phyloP scores from a whole-genome alignment of 2,329 filamentous ascomycete species.

The Alternaria sp. region DNA sequence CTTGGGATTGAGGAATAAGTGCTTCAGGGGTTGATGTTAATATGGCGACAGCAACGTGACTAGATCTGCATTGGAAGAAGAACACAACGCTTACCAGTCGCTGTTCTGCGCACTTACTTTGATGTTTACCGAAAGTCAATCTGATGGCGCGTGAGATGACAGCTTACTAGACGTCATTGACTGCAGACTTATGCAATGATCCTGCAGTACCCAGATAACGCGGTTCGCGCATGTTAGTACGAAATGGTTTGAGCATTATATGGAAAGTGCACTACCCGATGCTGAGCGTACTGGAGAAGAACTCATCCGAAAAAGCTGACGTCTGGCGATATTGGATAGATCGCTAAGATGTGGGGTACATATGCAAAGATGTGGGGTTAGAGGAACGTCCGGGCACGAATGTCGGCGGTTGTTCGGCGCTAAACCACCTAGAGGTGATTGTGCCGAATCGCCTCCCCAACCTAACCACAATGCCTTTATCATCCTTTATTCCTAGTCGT shows the following conservation, averaged over 20 bases:
- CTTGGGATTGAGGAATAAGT: neutral
- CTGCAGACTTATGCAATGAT: neutral
- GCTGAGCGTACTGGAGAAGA: neutral
- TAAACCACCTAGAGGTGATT: neutral
- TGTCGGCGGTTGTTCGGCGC: constrained; percentile 5
- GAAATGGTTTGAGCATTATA: neutral
- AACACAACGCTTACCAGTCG: constrained; percentile 3
- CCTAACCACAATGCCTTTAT: constrained; percentile 2
- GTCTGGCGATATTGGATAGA: neutral
- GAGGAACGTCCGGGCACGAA: neutral
- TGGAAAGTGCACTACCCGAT: constrained; percentile 6
- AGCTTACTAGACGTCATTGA: neutral
- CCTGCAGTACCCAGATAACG: constrained; percentile 2
- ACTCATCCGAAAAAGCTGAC: neutral
- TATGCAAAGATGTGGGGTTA: constrained; percentile 8
- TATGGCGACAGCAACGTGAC: neutral
- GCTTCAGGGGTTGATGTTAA: neutral
- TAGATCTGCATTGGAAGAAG: neutral
- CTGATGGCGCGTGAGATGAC: constrained; percentile 25
- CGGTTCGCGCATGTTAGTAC: neutral
- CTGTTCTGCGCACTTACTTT: constrained; percentile 20
- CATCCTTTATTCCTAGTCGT: no score
- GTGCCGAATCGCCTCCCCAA: constrained; percentile 1
- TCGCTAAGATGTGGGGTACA: constrained; percentile 5
- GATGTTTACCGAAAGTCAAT: constrained; percentile 24